phyloP scores from a whole-genome alignment of 2,329 filamentous ascomycete genomes.

The Calonectria naviculata region DNA sequence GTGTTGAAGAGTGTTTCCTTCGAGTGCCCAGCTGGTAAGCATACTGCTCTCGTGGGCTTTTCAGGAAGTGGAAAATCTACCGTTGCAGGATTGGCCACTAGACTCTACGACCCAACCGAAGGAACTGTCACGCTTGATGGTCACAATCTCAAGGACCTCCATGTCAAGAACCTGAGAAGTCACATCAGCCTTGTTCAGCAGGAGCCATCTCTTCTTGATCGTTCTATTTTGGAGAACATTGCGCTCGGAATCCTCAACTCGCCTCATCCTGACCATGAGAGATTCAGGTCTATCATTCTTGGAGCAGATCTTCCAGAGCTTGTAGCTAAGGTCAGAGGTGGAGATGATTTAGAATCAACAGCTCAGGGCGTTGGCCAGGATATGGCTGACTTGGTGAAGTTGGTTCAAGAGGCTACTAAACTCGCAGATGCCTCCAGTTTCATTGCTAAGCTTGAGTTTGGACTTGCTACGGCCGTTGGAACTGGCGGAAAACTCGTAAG shows the following conservation, averaged over 20 bases:
- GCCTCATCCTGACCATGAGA: conserved; percentile 49
- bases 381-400: conserved; percentile 61
- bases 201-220: conserved; percentile 56
- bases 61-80: conserved; percentile 70
- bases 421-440: conserved; percentile 70
- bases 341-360: conserved; percentile 57
- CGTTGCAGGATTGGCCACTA: conserved; percentile 63
- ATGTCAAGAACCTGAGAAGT: conserved; percentile 56
- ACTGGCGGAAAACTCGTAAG: conserved; percentile 65
- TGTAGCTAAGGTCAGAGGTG: conserved; percentile 62
- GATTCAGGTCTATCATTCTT: conserved; percentile 59
- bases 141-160: conserved; percentile 57
- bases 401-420: conserved; percentile 62
- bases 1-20: conserved; percentile 58
- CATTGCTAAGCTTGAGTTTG: conserved; percentile 64
- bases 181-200: conserved; percentile 58
- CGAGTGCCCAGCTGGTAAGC: conserved; percentile 59
- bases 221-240: conserved; percentile 63
- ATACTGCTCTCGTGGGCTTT: conserved; percentile 68
- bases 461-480: conserved; percentile 65
- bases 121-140: conserved; percentile 62
- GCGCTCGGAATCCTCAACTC: conserved; percentile 61
- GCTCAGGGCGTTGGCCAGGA: conserved; percentile 56
- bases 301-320: conserved; percentile 61
- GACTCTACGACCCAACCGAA: conserved; percentile 66